Evolutionary conservation across 2,329 filamentous ascomycete genomes (phyloP), one percentile per base, ranked within the genome.

Genomic region (Cladorrhinum sp.): DNA sequence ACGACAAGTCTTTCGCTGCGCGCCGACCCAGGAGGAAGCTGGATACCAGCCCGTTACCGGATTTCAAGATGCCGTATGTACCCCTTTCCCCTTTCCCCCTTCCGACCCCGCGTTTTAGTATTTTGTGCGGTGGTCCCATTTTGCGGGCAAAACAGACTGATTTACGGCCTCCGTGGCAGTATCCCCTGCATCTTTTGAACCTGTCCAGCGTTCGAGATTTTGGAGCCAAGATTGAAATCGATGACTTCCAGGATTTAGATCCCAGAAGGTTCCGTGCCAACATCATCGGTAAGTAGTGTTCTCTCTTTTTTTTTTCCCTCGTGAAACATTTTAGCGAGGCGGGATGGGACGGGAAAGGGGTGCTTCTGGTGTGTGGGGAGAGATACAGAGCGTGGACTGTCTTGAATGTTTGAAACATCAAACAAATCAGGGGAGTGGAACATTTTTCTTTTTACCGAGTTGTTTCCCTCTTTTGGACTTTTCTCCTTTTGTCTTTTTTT

Each of bases 231-330:
- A 79, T 90, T 7, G 78, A 80, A 1, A 80, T 80, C 65, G 79
- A 80, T 55, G 74, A 79, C 23, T 70, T 82, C 18, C 77, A 79
- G 26, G 75, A 79, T 26, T 77, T 92, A 0, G 84, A 88, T 59
- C 82, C 83, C 8, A 75, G 82, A 16, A 82, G 87, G 12, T 92
- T 91, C 73, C 82, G 89, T 23, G 83, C 89, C 39, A 92, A 93
- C 68, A 85, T 93, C 33, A 86, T 91, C 66, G 74, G 84, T 86
- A 73, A 72, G 59, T 58, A n/a, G 28, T 20, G n/a, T n/a, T n/a
- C n/a, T 8, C 54, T 28, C 30, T 2, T 51, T 56, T 23, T 55
- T 46, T 57, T 36, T 51, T 30, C 42, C 36, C 28, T 8, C 12
- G 23, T 26, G 28, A 24, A 26, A 24, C 14, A 18, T 14, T 28